Base-by-base conservation (phyloP, 345 rosid species). In the Anastatica hierochuntica region DNA sequence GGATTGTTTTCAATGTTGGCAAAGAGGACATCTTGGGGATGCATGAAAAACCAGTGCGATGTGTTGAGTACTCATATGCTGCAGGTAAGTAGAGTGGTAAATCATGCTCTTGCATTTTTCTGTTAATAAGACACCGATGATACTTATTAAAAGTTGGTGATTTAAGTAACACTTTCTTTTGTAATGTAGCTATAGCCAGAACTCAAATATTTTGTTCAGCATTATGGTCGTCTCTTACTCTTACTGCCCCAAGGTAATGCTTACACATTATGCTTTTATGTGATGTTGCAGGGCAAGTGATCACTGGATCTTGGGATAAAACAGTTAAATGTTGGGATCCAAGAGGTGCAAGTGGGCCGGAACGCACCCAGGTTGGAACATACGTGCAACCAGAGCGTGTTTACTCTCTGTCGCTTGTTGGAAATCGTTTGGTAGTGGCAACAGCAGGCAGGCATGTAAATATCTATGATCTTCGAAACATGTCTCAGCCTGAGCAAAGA, bases 291-390 rank as follows among this genome's bases (percentile, higher is more conserved):
- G 97, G 99, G 29, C 95, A 94, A 82, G 95, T 94, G 35, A 85
- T 94, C 45, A 88, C 92, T 9, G 99, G 99, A 43, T 83, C 97
- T 63, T 94, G 97, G 99, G 99, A 94, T 65, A 94, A 85, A 69
- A 88, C 95, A 33, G 59, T 94, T 40, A 94, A 85, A 68, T 88
- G 95, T 43, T 94, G 99, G 99, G 99, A 94, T 80, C 99, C 97
- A 13, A 80, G 99, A 74, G 99, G 99, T 21, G 90, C 95, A 46
- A 88, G 97, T 74, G 97, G 97, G 42, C 94, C 85, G 49, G 97
- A 94, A 42, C 81, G 77, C 16, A 88, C 94, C 11, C 95, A 83
- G 41, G 95, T 94, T 7, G 99, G 97, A 51, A 79, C 99, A 26
- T 94, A 88, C 58, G 61, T 70, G 33, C 97, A 88, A 56, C 97